Base-by-base conservation (phyloP, 2,329 filamentous ascomycete genomes). In the Arthroderma sp. region DNA sequence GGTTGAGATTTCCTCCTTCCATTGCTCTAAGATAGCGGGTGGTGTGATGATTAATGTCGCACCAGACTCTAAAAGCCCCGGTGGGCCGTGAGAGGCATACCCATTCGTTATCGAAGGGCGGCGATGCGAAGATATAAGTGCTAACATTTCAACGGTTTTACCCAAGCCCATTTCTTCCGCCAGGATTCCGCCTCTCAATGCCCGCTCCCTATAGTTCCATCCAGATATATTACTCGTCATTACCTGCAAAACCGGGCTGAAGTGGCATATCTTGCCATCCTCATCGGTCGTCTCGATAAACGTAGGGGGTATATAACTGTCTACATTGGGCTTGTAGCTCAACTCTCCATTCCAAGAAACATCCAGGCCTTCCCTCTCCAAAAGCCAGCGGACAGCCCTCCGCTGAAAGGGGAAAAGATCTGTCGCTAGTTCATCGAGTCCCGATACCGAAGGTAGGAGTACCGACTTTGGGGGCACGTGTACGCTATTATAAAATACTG, bases 21-120 rank as follows among this genome's bases (percentile, higher is more conserved):
- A 81, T 54, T 81, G 78, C 43, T 77, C 68, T 4, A 80, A 61
- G 37, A 81, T 78, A 1, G 75, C 71, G 5, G 68, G 65, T 4
- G 78, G 78, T 1, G 75, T 78, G 47, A 81, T 77, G 44, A 81
- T 80, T 37, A 81, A 62, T 2, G 77, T 81, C 1, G 75, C 73
- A 11, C 66, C 62, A 31, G 75, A 77, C 37, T 52, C 52, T 40
- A 50, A 57, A 36, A 68, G 48, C 4, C 52, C 52, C 28, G 54
- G 52, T 22, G 47, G 50, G 37, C 53, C 47, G 4, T 45, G 33
- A 33, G 53, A 52, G 2, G 53, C 15, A n/a, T 48, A 41, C 8
- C 49, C 45, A 15, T 53, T 49, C 6, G 45, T 28, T n/a, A 28
- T 32, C 29, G 53, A 32, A 9, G 46, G 36, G 27, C 61, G 59